phyloP scores from a whole-genome alignment of 805 yeast genomes.

The Kodamaea fukazawae region DNA sequence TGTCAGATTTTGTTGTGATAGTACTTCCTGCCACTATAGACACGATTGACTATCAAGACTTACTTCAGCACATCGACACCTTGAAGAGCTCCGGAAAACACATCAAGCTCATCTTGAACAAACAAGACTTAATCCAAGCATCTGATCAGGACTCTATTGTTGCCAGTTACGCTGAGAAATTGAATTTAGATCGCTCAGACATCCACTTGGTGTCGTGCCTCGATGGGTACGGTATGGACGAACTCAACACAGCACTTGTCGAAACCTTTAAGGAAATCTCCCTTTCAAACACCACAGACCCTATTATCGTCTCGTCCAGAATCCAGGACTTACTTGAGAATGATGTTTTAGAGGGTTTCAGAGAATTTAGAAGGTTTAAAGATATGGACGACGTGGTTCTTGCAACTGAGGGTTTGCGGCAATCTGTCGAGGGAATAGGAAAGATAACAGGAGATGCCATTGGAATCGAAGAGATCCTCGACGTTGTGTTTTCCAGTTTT shows the following conservation, averaged over 20 bases:
- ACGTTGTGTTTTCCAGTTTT: constrained; percentile 86
- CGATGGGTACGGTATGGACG: constrained; percentile 52
- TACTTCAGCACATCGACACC: constrained; percentile 36
- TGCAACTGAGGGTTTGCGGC: constrained; percentile 72
- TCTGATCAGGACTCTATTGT: constrained; percentile 10
- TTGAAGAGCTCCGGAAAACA: constrained; percentile 28
- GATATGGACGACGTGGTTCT: constrained; percentile 67
- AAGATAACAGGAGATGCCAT: constrained; percentile 87
- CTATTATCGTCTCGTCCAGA: constrained; percentile 70
- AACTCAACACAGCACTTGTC: constrained; percentile 43
- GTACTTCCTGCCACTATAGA: constrained; percentile 51
- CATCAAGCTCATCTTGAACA: constrained; percentile 54
- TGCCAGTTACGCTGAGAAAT: constrained; percentile 9
- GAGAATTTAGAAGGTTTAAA: constrained; percentile 53
- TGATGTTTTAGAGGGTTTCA: constrained; percentile 74
- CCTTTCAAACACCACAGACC: constrained; percentile 52
- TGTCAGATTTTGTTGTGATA: constrained; percentile 68
- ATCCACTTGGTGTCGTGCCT: constrained; percentile 57
- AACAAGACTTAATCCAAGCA: constrained; percentile 47
- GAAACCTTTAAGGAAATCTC: constrained; percentile 48
- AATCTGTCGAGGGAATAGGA: constrained; percentile 84
- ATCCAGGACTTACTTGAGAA: constrained; percentile 69
- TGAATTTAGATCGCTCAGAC: constrained; percentile 13
- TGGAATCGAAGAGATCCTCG: constrained; percentile 87
- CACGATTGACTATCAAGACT: constrained; percentile 24